A percentile compares a stretch with the other conserved stretches of the same genome.
Evolutionary conservation across 805 yeast species (phyloP).

Genomic region (Lachancea dasiensis): DNA sequence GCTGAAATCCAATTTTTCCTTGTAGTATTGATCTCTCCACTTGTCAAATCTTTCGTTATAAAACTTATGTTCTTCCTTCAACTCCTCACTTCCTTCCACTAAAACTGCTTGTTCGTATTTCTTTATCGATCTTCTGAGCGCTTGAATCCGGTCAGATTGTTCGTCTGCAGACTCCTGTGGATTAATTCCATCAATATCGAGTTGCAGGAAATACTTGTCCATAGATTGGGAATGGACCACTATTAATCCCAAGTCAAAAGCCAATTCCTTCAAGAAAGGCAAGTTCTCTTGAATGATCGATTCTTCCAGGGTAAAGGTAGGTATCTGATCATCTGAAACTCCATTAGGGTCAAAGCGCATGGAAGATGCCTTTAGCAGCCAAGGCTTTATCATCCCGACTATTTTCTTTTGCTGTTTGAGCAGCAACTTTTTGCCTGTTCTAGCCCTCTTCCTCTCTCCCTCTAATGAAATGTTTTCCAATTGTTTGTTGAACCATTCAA

Average conservation of each 20-base stretch:
- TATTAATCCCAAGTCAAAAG: conserved; percentile 60
- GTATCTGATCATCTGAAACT: conserved; percentile 36
- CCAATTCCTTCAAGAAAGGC: conserved; percentile 57
- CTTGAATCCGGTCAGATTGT: conserved; percentile 45
- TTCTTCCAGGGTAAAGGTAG: conserved; percentile 40
- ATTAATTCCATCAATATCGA: conserved; percentile 70
- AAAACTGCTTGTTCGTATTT: conserved; percentile 55
- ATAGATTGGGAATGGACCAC: conserved; percentile 57
- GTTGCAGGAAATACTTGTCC: conserved; percentile 49
- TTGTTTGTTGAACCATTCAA: conserved; percentile 86
- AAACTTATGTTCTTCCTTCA: conserved; percentile 47
- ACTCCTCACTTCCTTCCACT: conserved; percentile 51
- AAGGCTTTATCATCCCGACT: conserved; percentile 49
- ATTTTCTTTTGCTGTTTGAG: conserved; percentile 70
- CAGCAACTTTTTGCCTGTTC: conserved; percentile 57
- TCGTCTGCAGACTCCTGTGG: conserved; percentile 65
- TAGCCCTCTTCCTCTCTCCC: conserved; percentile 63
- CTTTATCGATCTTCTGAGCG: conserved; percentile 50
- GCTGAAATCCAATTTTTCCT: conserved; percentile 68
- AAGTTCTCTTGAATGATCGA: conserved; percentile 38
- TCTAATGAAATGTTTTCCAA: conserved; percentile 70
- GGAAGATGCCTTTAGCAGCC: conserved; percentile 37
- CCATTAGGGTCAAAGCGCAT: conserved; percentile 24
- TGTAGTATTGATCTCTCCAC: conserved; percentile 87
- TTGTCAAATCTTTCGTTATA: conserved; percentile 67